Evolutionary conservation across 352 stramenopile genomes (phyloP), one percentile per base, ranked within the genome.

Genomic region (Globisporangium radiosum): DNA sequence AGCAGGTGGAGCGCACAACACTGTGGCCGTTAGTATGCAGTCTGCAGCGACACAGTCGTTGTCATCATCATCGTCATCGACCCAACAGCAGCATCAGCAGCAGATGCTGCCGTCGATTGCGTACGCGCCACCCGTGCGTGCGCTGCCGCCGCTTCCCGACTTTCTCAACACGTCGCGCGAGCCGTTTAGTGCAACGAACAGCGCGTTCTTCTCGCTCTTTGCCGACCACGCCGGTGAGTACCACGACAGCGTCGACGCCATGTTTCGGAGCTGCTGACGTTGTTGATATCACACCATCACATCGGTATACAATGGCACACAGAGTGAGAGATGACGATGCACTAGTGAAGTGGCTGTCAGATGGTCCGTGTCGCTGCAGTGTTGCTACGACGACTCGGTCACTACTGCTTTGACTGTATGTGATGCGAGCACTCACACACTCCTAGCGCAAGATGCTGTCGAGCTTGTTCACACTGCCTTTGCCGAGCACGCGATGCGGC

Each of bases 391-490:
- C 25, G 25, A 25, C 25, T 25, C 25, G 25, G 25, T 25, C 25
- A 25, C 25, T 25, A 25, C 25, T 25, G 25, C 25, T 25, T 25
- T 25, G 25, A 25, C 25, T 25, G 25, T 2, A 25, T 25, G 25
- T 0, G 25, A 25, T 25, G 25, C 25, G 25, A 25, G 25, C 25
- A 25, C 40, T n/a, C 43, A 19, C 43, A 44, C 15, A n/a, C 51
- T 53, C 39, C 63, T 84, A 91, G 13, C 79, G 79, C 50, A 93
- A 55, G 9, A 93, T 65, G 60, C 81, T 94, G 53, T 94, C 81
- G 33, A 94, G 69, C 57, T 94, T 94, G 59, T 94, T 91, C 33
- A 91, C 63, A 63, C 81, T 92, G 14, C 76, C 79, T 59, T 92
- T 90, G 48, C 70, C 62, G 5, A 94, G 68, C 48, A 85, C 71